Base-by-base conservation (phyloP, 139 green algal genomes). In the Deuterostichococcus epilithicus region DNA sequence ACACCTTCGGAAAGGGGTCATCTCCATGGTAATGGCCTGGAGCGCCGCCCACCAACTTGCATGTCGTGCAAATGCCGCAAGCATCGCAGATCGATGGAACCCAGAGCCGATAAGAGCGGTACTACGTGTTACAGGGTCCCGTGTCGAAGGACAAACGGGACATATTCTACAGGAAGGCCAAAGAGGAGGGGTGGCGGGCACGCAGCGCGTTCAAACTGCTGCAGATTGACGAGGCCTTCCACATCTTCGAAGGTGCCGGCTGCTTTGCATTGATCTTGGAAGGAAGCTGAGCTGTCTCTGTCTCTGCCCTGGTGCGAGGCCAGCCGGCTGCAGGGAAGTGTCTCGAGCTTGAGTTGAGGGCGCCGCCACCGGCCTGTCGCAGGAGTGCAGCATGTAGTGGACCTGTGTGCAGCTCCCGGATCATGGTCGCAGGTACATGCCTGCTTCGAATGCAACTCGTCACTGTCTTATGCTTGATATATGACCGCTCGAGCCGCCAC, bases 121-220 rank as follows among this genome's bases (percentile, higher is more conserved):
- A n/a, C n/a, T n/a, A n/a, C n/a, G n/a, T n/a, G n/a, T n/a, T n/a
- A n/a, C 52, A 63, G 91, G 92, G 88, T 0, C 86, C 86, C 26
- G 77, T 76, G 0, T 90, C 75, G 4, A 97, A 97, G 78, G 94
- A 98, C 76, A 97, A 97, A 72, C 85, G 94, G 0, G 96, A 99
- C 74, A 97, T 99, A 26, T 99, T 97, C 67, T 94, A 94, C 74
- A 82, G 95, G 0, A 96, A 96, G 47, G 96, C 96, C 6, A 99
- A 99, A 77, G 96, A 99, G 83, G 96, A 98, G 77, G 96, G 96
- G 5, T 99, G 96, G 95, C 84, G 96, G 2, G 96, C 96, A 3
- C 81, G 96, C 32, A 94, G 85, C 63, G 96, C 96, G 0, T 99
- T 95, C 85, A 99, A 99, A 83, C 88, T 99, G 34, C 86, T 99